phyloP scores from a whole-genome alignment of 495 filamentous ascomycete species.

The Penicillium antarcticum region DNA sequence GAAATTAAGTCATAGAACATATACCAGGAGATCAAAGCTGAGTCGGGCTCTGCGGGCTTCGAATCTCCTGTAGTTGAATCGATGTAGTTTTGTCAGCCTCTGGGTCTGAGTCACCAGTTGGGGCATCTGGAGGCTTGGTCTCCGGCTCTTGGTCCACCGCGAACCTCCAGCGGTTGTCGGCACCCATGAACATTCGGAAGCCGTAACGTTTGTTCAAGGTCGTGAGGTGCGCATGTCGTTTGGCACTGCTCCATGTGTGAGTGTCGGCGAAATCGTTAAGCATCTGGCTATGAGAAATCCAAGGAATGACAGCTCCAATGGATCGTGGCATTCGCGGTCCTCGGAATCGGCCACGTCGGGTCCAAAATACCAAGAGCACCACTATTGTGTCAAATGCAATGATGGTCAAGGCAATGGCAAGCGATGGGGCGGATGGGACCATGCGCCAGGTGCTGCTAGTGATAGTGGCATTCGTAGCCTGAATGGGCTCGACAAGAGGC shows the following conservation, averaged over 20 bases:
- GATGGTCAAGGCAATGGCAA: conserved; percentile 31
- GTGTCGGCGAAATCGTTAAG: conserved; percentile 34
- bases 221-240: conserved; percentile 29
- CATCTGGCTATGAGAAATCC: conserved; percentile 41
- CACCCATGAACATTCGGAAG: conserved; percentile 34
- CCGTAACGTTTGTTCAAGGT: conserved; percentile 33
- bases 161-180: conserved; percentile 34
- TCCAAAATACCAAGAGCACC: conserved; percentile 38
- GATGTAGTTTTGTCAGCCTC: conserved; percentile 14
- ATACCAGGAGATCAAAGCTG: neutral
- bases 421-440: conserved; percentile 31
- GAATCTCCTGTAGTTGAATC: conserved; percentile 17
- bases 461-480: conserved; percentile 27
- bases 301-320: conserved; percentile 37
- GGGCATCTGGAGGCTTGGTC: neutral
- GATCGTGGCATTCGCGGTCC: conserved; percentile 40
- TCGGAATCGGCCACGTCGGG: conserved; percentile 35
- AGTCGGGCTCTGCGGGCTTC: neutral
- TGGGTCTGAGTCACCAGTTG: neutral
- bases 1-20: neutral
- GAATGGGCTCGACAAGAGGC: conserved; percentile 15
- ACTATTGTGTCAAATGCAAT: conserved; percentile 36
- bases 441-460: conserved; percentile 36
- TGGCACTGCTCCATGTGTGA: conserved; percentile 28
- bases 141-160: conserved; percentile 36